Base-by-base conservation (phyloP, 176 grass and related monocot genomes). In the Oryza brachyantha region DNA sequence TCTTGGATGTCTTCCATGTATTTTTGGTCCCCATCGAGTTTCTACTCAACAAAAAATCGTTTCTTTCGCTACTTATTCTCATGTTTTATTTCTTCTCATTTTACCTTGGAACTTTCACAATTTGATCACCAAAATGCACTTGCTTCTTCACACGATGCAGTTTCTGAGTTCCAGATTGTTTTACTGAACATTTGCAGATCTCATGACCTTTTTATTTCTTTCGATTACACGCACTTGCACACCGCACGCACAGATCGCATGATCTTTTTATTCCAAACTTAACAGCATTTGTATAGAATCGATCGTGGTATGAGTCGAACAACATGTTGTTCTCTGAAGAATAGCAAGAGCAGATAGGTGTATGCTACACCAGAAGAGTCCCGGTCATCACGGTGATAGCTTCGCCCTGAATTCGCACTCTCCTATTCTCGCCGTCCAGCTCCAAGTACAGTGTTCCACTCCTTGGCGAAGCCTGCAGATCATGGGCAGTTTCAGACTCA, bases 361-460 rank as follows among this genome's bases (percentile, higher is more conserved):
- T 2, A 66, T 26, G 10, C 68, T 79, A 96, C 38, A 57, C 89
- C 76, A 88, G 28, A 29, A 90, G 24, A 1, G 81, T 87, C 32
- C 87, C 90, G 29, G 46, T 21, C 89, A 96, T 96, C 64, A 90
- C 83, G 73, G 83, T 93, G 11, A 93, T 62, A 61, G 93, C 87
- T 86, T 93, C 85, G 74, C 93, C 93, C 52, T 72, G 73, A 61
- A 96, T 92, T 48, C 17, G n/a, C 61, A 96, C 87, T 50, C 90
- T 90, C 76, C 43, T 61, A 24, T 45, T 31, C 39, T 76, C 48
- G 59, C 81, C 87, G 13, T 84, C 93, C 73, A 92, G 39, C 61
- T 93, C 73, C 46, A 93, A 73, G 72, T 85, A 79, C 66, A 97
- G 24, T 77, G 39, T 78, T 29, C 93, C 93, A 61, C 90, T 70